Evolutionary conservation across 345 rosid species (phyloP), one percentile per base, ranked within the genome.

Genomic region (Hevea brasiliensis): DNA sequence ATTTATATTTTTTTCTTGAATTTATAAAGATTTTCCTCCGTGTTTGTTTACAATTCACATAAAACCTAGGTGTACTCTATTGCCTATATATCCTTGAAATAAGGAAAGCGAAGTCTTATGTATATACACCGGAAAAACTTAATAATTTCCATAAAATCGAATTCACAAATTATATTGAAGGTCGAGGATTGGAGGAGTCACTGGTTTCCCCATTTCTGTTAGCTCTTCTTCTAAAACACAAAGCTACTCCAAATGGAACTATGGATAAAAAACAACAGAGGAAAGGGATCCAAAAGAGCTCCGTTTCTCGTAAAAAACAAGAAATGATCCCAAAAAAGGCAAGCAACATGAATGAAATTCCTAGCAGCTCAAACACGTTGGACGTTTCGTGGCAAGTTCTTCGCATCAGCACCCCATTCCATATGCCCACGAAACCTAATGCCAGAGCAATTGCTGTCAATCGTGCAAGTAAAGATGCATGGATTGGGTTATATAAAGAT

Each of bases 361-460:
- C 74, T 6, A 56, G 14, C 14, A n/a, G n/a, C 32, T 72, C 81
- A 8, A 56, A 10, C 7, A 17, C 21, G 27, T 59, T 62, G 3
- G 74, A 65, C 4, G 51, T 11, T n/a, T 32, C 18, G 1, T 56
- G 65, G 23, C 9, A 61, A 12, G 41, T 61, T 17, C 47, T 26
- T 27, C 66, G 55, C n/a, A 78, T 48, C 35, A 78, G 18, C 27
- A 68, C 55, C 10, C 74, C 70, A 17, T 61, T 61, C 73, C 65
- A 78, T 0, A 51, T 54, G 3, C 53, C 62, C 1, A 61, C 35
- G 24, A 61, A 44, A 1, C 81, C 77, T 7, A 73, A 7, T 0
- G 61, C 54, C 15, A 78, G 61, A 6, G 70, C 41, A 15, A 73
- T 0, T 5, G 41, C 44, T 0, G 27, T 56, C 20, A 56, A 0